phyloP scores from a whole-genome alignment of 1,284 basidiomycete genomes.

The Cerrena zonata region DNA sequence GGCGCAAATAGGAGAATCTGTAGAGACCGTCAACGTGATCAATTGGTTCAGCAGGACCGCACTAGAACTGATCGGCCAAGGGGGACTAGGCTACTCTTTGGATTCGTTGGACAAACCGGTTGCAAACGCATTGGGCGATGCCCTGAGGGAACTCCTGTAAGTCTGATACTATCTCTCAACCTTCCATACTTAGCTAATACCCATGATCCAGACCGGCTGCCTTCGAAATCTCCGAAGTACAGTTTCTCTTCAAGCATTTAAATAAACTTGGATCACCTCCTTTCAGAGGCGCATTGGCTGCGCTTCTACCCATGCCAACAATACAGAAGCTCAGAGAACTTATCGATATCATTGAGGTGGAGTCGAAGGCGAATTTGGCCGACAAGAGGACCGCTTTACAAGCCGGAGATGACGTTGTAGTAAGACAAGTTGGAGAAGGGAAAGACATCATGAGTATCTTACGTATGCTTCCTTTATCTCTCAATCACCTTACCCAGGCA shows the following conservation, averaged over 20 bases:
- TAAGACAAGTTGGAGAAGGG: not conserved
- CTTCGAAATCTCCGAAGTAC: not conserved
- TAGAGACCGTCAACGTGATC: conserved; percentile 4
- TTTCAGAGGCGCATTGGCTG: not conserved
- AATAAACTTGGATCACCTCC: conserved; percentile 13
- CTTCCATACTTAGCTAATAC: not conserved
- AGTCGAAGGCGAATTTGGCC: not conserved
- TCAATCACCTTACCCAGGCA: not conserved
- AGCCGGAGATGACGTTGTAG: not conserved
- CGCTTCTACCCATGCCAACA: not conserved
- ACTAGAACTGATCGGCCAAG: conserved; percentile 3
- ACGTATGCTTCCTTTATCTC: not conserved
- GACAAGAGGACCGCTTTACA: not conserved
- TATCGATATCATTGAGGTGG: not conserved
- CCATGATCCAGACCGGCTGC: conserved; percentile 7
- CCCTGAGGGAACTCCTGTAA: not conserved
- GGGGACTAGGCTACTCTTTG: conserved; percentile 5
- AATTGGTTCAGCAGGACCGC: conserved; percentile 1
- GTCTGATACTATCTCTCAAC: not conserved
- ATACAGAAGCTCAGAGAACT: not conserved
- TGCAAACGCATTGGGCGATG: conserved; percentile 1
- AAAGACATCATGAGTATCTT: conserved; percentile 4
- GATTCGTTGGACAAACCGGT: not conserved
- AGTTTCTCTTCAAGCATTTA: conserved; percentile 22
- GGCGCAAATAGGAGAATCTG: not conserved